These are phyloP conservation scores for Leptographium galeiforme DNA, from an alignment of 2,329 filamentous ascomycete genomes.

Conservation along the genomic window DNA sequence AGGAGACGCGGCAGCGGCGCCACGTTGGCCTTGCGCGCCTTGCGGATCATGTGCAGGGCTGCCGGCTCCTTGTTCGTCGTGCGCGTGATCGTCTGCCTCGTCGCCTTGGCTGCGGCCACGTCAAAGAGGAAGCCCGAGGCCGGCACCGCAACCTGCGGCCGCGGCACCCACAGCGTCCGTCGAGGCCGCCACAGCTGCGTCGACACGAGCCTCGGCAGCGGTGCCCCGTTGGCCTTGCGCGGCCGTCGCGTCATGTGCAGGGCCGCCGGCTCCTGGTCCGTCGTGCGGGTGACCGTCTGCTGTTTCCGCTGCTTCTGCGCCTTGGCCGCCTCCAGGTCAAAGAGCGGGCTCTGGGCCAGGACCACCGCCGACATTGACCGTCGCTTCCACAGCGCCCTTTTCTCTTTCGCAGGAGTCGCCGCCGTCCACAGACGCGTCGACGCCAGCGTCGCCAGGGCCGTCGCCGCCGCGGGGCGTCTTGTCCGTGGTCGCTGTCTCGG, in stretches of 20 bases:
- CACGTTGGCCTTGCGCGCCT: neutral
- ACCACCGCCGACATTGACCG: neutral
- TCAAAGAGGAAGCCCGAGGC: conserved; percentile 3
- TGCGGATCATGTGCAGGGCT: conserved; percentile 16
- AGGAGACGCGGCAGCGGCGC: conserved; percentile 2
- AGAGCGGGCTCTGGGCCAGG: neutral
- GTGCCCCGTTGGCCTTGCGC: neutral
- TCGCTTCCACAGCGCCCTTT: neutral
- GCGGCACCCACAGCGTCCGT: neutral
- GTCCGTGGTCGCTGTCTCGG: conserved; percentile 9
- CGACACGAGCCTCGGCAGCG: conserved; percentile 7
- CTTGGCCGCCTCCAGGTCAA: neutral
- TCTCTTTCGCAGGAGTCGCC: too few relatives aligned
- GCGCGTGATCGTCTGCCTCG: conserved; percentile 1
- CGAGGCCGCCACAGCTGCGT: conserved; percentile 14
- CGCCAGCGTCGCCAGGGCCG: conserved; percentile 15
- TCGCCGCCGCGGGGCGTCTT: conserved; percentile 13
- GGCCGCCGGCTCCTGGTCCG: conserved; percentile 13
- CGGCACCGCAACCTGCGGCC: neutral
- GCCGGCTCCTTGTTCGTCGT: conserved; percentile 10
- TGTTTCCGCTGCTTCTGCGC: neutral
- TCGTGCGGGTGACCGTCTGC: neutral
- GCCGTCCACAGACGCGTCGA: conserved; percentile 17
- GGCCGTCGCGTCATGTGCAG: conserved; percentile 15
- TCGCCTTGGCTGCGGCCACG: neutral